Base-by-base conservation (phyloP, 2,329 filamentous ascomycete genomes). In the Monilinia laxa region DNA sequence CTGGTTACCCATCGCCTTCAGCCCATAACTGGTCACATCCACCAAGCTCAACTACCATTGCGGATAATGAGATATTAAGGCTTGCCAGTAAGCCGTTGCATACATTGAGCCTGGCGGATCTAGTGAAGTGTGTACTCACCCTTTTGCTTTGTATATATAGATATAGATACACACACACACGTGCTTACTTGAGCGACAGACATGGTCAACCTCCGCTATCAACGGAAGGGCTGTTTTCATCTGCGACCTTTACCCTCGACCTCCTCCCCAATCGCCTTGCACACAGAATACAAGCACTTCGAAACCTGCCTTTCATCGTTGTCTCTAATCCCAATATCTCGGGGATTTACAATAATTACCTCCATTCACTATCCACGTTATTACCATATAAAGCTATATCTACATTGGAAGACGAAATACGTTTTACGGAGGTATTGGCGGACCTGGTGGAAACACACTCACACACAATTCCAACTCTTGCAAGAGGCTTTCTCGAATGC, bases 271-370 rank as follows among this genome's bases (percentile, higher is more conserved):
- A 95, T 60, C 92, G 95, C 49, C 88, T 99, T 35, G 95, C 95
- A 35, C 92, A 96, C 77, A 92, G 95, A 66, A 96, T 99, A 71
- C 91, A 97, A 77, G 92, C 93, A 54, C 83, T 99, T 23, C 90
- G 93, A 70, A 97, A 96, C 76, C 86, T 99, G 11, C 95, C 95
- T 0, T 99, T 94, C 79, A 98, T 99, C 71, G 94, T 99, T 65
- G 95, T 99, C 35, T 93, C 94, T n/a, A 98, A 99, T 77, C 92
- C 93, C 0, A 92, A 97, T 77, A 93, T 99, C 72, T 91, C 90
- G 35, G 89, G 90, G 74, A 99, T 99, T 71, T 97, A 98, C 82
- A 89, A 91, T 79, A 98, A 97, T 79, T 99, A 99, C 78, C 83
- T 96, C 55, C 93, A 97, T 79, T 97, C 93, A 2, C 82, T 99